Conservation (phyloP, 2,329 filamentous ascomycete genomes). For the Nothophaeocryptopus gaeumannii region DNA sequence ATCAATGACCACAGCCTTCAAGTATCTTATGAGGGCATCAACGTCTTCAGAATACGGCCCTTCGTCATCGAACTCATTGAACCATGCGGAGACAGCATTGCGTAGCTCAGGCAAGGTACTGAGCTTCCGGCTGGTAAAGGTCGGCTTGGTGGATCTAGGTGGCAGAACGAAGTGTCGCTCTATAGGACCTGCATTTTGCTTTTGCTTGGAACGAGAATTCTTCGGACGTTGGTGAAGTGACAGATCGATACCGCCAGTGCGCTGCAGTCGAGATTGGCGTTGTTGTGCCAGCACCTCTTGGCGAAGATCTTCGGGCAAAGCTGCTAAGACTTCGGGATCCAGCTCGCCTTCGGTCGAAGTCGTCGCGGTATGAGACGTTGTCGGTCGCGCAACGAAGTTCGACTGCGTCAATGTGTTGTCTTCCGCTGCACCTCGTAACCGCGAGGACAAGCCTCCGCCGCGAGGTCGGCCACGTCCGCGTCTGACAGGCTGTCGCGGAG, state of each 20-base stretch:
- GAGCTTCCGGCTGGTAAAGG: slow-evolving; percentile 61
- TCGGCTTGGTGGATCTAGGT: slow-evolving; percentile 53
- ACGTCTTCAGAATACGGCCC: slow-evolving; percentile 80
- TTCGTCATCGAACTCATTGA: slow-evolving; percentile 65
- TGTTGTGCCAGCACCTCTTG: slow-evolving; percentile 76
- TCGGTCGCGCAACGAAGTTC: slow-evolving; percentile 59
- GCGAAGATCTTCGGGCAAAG: slow-evolving; percentile 77
- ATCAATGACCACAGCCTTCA: slow-evolving; percentile 67
- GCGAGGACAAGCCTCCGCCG: slow-evolving; percentile 35
- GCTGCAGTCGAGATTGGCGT: slow-evolving; percentile 58
- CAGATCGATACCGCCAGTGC: slow-evolving; percentile 40
- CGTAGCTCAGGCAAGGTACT: slow-evolving; percentile 63
- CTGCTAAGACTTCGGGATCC: slow-evolving; percentile 72
- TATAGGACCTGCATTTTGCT: slow-evolving; percentile 24
- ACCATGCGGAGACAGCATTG: slow-evolving; percentile 73
- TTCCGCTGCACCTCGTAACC: slow-evolving; percentile 48
- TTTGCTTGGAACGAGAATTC: slow-evolving; percentile 20
- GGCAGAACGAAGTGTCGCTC: slow-evolving; percentile 47
- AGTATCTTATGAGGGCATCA: slow-evolving; percentile 68
- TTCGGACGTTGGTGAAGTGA: slow-evolving; percentile 31
- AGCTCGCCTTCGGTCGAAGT: slow-evolving; percentile 50
- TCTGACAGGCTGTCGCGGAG: slow-evolving; percentile 58
- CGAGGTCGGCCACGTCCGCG: slow-evolving; percentile 56
- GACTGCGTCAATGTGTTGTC: slow-evolving; percentile 67
- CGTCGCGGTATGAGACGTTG: not conserved